Evolutionary conservation across 139 green algal species (phyloP).

Genomic region (Chlorella sp.): DNA sequence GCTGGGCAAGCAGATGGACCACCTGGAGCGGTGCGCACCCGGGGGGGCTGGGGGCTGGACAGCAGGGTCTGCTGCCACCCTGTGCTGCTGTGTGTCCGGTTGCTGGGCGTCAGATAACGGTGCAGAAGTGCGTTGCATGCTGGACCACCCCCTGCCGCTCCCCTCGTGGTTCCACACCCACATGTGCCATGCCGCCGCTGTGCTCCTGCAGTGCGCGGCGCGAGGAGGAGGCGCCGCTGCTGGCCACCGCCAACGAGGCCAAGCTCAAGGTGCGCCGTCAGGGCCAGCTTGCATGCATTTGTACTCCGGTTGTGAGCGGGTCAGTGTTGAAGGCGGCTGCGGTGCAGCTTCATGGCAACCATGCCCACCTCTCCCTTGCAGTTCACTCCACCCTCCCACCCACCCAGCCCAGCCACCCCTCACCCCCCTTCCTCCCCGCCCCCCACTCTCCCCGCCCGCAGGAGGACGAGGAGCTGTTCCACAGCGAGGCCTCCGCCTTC

Average conservation of each 20-base stretch:
- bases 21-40: constrained; percentile 82
- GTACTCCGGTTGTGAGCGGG: not conserved
- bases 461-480: constrained; percentile 68
- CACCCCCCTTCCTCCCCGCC: no score
- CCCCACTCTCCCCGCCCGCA: constrained; percentile 22
- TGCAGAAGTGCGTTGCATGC: no score
- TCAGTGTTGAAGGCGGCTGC: no score
- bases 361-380: no score
- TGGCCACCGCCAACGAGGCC: constrained; percentile 47
- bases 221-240: constrained; percentile 89
- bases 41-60: no score
- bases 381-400: no score
- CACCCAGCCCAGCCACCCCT: not conserved
- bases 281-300: not conserved
- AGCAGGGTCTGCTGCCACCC: constrained; percentile 14
- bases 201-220: constrained; percentile 63
- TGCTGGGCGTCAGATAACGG: no score
- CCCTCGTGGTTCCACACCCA: no score
- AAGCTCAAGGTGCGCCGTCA: constrained; percentile 33
- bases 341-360: no score
- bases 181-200: no score
- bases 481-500: constrained; percentile 50
- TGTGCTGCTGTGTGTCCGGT: not conserved
- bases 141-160: no score
- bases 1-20: constrained; percentile 86